Base-by-base conservation (phyloP, 495 filamentous ascomycete genomes). In the Antarctomyces pellizariae region DNA sequence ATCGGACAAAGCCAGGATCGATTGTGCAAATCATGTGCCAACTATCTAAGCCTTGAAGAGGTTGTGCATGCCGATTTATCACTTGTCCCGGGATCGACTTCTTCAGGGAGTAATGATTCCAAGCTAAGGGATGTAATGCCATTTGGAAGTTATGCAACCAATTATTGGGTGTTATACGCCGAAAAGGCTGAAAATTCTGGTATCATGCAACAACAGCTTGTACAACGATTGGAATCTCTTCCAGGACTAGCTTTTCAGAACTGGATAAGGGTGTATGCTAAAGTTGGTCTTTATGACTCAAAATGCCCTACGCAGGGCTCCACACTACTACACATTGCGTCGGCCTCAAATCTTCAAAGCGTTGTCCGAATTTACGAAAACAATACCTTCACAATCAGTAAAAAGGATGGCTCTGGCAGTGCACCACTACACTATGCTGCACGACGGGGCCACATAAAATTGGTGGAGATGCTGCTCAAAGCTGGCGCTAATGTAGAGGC, bases 381-480 rank as follows among this genome's bases (percentile, higher is more conserved):
- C n/a, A n/a, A n/a, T n/a, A n/a, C 8, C 7, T 5, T 6, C 9
- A 8, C 8, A 3, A 30, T 11, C 16, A 30, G 9, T 13, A 12
- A 24, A 26, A n/a, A 21, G 21, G 27, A 30, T 22, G 14, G 13
- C n/a, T 11, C 0, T 9, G 32, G 32, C 4, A 26, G 30, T 13
- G 26, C 6, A 0, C 44, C 52, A n/a, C 36, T 67, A 26, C 58
- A 64, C 47, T 39, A 64, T 33, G 59, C 60, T 1, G 51, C 51
- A 7, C 45, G 50, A 9, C 52, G 59, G 43, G 51, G 49, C n/a
- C 43, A 53, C 5, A 15, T 15, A 15, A 48, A 60, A 31, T 53
- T 63, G 10, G 50, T 62, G 8, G 38, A 44, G 25, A 25, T 64
- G 26, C 37, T 68, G 7, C 28, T 66, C n/a, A 31, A 43, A 13